A percentile compares a stretch with the other conserved stretches of the same genome.
Conservation (phyloP, 352 stramenopile genomes). For the Pythium rhizo-oryzae region DNA sequence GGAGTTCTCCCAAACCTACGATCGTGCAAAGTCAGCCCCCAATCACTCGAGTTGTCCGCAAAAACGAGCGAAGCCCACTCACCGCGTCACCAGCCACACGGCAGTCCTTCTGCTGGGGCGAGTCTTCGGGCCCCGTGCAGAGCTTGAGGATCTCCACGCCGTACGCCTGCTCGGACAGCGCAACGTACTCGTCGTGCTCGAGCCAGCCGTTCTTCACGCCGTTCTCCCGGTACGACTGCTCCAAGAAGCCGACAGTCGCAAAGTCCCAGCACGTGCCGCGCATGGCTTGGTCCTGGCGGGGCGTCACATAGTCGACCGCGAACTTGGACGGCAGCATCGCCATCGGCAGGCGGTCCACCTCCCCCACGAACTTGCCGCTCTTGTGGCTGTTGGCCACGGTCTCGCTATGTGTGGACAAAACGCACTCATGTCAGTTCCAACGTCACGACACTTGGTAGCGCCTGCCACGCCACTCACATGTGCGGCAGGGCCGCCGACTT, state of each 20-base stretch:
- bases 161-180: constrained; percentile 83
- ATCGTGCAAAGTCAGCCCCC: not conserved
- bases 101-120: constrained; percentile 68
- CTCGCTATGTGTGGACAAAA: constrained; percentile 15
- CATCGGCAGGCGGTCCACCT: constrained; percentile 58
- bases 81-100: constrained; percentile 68
- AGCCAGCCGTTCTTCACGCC: constrained; percentile 73
- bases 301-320: constrained; percentile 76
- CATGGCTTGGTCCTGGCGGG: constrained; percentile 70
- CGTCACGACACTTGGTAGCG: too few relatives aligned
- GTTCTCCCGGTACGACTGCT: constrained; percentile 78
- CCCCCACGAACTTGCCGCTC: constrained; percentile 24
- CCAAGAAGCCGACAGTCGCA: constrained; percentile 73
- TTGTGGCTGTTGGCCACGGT: constrained; percentile 24
- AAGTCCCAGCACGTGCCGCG: constrained; percentile 87
- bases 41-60: not conserved
- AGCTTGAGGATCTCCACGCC: constrained; percentile 71
- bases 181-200: constrained; percentile 67
- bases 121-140: constrained; percentile 64
- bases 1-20: constrained; percentile 75
- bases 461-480: not conserved
- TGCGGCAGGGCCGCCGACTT: constrained; percentile 15
- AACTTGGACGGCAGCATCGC: constrained; percentile 79
- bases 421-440: not conserved
- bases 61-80: not conserved